Evolutionary conservation across 768 basidiomycete species (phyloP).

Genomic region (Pulveroboletus sp.): DNA sequence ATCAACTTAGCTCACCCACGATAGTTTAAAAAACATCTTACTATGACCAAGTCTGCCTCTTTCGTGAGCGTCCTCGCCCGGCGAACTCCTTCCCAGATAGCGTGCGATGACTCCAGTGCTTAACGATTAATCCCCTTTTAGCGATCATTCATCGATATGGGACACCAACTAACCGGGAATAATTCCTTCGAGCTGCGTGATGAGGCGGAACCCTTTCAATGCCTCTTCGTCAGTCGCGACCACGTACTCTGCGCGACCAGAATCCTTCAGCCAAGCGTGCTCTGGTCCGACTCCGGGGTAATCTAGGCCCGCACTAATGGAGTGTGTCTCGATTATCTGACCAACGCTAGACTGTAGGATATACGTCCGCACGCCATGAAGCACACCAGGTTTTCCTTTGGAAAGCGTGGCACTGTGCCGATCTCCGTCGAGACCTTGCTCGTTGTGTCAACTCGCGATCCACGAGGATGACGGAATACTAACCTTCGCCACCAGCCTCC

Average conservation of each 20-base stretch:
- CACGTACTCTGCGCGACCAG: slow-evolving; percentile 88
- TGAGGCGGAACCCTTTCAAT: slow-evolving; percentile 84
- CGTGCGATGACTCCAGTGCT: slow-evolving; percentile 96
- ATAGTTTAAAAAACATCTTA: slow-evolving; percentile 39
- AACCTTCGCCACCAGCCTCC: slow-evolving; percentile 96
- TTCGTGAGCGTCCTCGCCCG: slow-evolving; percentile 81
- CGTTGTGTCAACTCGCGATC: slow-evolving; percentile 6
- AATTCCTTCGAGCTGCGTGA: slow-evolving; percentile 93
- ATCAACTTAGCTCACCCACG: slow-evolving; percentile 8
- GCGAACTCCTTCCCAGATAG: slow-evolving; percentile 87
- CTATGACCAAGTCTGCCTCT: slow-evolving; percentile 85
- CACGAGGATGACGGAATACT: slow-evolving; percentile 7
- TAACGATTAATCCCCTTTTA: not conserved
- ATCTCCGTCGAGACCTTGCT: slow-evolving; percentile 67
- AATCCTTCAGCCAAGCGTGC: slow-evolving; percentile 96
- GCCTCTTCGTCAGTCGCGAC: slow-evolving; percentile 93
- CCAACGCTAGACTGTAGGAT: slow-evolving; percentile 84
- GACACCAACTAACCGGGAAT: slow-evolving; percentile 67
- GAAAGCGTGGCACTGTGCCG: slow-evolving; percentile 91
- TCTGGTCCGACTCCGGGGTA: slow-evolving; percentile 98
- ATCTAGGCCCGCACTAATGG: slow-evolving; percentile 92
- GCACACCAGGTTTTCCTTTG: slow-evolving; percentile 86
- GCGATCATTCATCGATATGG: not conserved
- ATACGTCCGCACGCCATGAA: slow-evolving; percentile 95
- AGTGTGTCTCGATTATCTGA: slow-evolving; percentile 96